Conservation (phyloP, 495 filamentous ascomycete species). For the Hyaloscypha hepaticicola region DNA sequence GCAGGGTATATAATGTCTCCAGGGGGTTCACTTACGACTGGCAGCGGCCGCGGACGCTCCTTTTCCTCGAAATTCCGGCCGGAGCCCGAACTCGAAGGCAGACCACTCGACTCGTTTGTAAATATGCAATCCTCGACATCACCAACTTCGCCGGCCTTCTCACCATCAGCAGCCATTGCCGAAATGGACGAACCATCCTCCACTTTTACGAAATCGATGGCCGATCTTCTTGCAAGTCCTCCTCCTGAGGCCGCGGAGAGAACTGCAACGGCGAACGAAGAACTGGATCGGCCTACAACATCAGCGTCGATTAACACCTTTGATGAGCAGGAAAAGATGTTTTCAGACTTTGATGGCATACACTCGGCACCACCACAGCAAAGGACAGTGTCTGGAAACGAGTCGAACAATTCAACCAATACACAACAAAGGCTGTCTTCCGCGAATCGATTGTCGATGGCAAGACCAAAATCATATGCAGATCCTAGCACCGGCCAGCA, state of each 20-base stretch:
- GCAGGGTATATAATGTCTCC: slow-evolving; percentile 64
- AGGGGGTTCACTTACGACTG: slow-evolving; percentile 58
- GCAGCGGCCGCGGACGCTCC: slow-evolving; percentile 55
- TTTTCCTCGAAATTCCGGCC: slow-evolving; percentile 54
- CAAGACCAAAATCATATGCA: slow-evolving; percentile 58
- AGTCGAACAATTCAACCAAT: not conserved
- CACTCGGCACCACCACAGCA: slow-evolving; percentile 48
- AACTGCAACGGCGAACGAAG: slow-evolving; percentile 29
- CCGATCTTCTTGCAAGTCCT: slow-evolving; percentile 5
- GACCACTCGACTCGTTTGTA: slow-evolving; percentile 40
- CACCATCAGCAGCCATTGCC: slow-evolving; percentile 29
- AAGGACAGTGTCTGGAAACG: not conserved
- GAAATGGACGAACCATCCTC: slow-evolving; percentile 20
- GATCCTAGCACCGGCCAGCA: slow-evolving; percentile 64
- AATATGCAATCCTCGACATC: slow-evolving; percentile 23
- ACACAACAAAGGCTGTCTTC: slow-evolving; percentile 20
- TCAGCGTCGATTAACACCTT: slow-evolving; percentile 68
- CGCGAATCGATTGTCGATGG: slow-evolving; percentile 33
- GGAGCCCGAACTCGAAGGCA: slow-evolving; percentile 48
- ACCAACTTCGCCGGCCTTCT: slow-evolving; percentile 29
- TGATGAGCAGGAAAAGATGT: slow-evolving; percentile 67
- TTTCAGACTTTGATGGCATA: slow-evolving; percentile 92
- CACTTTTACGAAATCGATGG: slow-evolving; percentile 27
- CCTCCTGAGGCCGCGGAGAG: not conserved
- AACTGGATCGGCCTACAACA: slow-evolving; percentile 31